A percentile compares a stretch with the other conserved stretches of the same genome.
phyloP scores from a whole-genome alignment of 768 basidiomycete genomes.

The Mycena galericulata region DNA sequence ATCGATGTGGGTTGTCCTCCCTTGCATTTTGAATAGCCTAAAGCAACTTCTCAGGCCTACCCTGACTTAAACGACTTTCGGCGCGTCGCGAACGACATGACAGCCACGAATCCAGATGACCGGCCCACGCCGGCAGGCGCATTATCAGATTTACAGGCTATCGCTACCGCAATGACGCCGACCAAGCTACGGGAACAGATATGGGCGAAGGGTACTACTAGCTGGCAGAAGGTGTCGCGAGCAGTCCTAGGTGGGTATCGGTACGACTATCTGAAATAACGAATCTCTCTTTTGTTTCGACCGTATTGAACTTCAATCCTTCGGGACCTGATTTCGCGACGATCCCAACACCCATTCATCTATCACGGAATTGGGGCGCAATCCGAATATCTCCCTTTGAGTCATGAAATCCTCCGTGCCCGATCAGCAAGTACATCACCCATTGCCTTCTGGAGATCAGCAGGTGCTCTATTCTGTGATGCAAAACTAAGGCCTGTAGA shows the following conservation, averaged over 20 bases:
- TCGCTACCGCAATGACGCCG: background rate
- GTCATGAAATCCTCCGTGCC: too few relatives aligned
- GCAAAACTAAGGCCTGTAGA: too few relatives aligned
- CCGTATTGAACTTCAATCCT: too few relatives aligned
- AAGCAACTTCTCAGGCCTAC: constrained; percentile 3
- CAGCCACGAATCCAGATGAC: background rate
- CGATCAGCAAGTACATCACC: too few relatives aligned
- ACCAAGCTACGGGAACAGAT: constrained; percentile 8
- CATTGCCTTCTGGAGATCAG: too few relatives aligned
- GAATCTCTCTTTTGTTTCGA: too few relatives aligned
- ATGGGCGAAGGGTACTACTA: constrained; percentile 7
- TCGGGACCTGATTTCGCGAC: too few relatives aligned
- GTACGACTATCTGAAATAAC: background rate
- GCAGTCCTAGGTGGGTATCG: constrained; percentile 12
- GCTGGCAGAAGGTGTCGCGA: constrained; percentile 4
- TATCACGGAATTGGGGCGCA: too few relatives aligned
- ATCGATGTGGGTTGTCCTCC: constrained; percentile 6
- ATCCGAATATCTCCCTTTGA: too few relatives aligned
- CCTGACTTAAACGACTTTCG: constrained; percentile 18
- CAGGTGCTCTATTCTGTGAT: too few relatives aligned
- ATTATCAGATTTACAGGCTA: background rate
- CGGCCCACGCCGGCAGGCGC: constrained; percentile 9
- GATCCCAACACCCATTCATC: too few relatives aligned
- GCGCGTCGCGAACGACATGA: constrained; percentile 18
- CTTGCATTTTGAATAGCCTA: background rate